phyloP scores from a whole-genome alignment of 495 filamentous ascomycete genomes.

The Neurospora pannonica region DNA sequence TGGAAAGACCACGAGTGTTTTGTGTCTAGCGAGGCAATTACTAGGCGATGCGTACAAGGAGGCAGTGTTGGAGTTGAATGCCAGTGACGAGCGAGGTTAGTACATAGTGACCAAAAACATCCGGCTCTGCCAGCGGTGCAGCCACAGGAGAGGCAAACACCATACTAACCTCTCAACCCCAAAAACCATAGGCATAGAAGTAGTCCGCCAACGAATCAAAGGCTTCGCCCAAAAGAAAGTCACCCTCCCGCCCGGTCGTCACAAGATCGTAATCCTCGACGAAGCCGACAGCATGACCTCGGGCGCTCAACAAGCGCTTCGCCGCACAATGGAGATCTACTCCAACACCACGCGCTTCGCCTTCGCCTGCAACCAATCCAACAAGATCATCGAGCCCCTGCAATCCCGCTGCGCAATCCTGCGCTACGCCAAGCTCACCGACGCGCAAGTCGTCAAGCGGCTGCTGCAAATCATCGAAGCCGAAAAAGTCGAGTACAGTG shows the following conservation, averaged over 20 bases:
- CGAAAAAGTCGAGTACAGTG: slow-evolving; percentile 76
- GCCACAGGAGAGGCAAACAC: too few species aligned
- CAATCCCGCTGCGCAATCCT: slow-evolving; percentile 96
- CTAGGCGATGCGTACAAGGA: slow-evolving; percentile 95
- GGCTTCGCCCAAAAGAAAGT: slow-evolving; percentile 99
- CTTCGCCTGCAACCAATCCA: slow-evolving; percentile 96
- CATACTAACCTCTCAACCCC: neutral
- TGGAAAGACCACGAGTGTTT: slow-evolving; percentile 93
- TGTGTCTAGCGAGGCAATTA: slow-evolving; percentile 87
- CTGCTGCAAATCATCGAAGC: slow-evolving; percentile 86
- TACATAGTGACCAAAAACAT: neutral
- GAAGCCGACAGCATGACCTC: slow-evolving; percentile 98
- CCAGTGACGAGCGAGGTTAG: slow-evolving; percentile 83
- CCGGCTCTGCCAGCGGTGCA: too few species aligned
- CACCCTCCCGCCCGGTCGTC: slow-evolving; percentile 78
- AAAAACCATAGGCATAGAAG: slow-evolving; percentile 65
- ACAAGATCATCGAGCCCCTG: slow-evolving; percentile 98
- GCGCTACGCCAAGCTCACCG: slow-evolving; percentile 84
- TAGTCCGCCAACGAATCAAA: slow-evolving; percentile 97
- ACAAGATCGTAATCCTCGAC: slow-evolving; percentile 96
- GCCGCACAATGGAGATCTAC: slow-evolving; percentile 99
- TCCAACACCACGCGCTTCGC: slow-evolving; percentile 93
- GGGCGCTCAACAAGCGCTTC: slow-evolving; percentile 90
- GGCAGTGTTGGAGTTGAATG: slow-evolving; percentile 92
- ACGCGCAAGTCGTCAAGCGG: slow-evolving; percentile 82